Conservation (phyloP, 2,329 filamentous ascomycete genomes). For the Podosphaera aphanis region DNA sequence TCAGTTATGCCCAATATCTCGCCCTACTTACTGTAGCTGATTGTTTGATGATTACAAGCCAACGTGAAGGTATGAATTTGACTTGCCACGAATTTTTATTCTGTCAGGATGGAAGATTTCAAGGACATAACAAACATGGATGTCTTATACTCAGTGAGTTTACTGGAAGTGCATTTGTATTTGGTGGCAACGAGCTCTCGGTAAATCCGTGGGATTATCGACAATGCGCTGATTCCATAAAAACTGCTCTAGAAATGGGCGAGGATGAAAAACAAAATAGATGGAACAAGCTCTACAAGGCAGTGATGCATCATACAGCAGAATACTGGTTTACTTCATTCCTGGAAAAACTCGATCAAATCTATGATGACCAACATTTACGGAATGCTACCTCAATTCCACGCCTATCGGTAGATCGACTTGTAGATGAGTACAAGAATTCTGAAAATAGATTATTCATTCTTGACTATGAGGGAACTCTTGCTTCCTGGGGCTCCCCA, state of each 20-base stretch:
- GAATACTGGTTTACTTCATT: constrained; percentile 69
- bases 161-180: constrained; percentile 72
- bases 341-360: constrained; percentile 42
- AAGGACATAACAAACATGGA: constrained; percentile 53
- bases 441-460: constrained; percentile 58
- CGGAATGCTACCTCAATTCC: constrained; percentile 74
- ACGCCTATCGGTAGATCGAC: constrained; percentile 44
- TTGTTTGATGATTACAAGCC: constrained; percentile 77
- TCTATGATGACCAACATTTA: constrained; percentile 63
- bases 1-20: constrained; percentile 81
- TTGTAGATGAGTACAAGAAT: constrained; percentile 41
- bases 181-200: constrained; percentile 55
- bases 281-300: constrained; percentile 50
- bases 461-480: constrained; percentile 79
- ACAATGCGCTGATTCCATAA: constrained; percentile 68
- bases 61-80: constrained; percentile 92
- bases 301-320: constrained; percentile 63
- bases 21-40: constrained; percentile 76
- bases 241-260: constrained; percentile 58
- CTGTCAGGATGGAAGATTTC: constrained; percentile 62
- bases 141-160: constrained; percentile 88
- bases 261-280: constrained; percentile 48
- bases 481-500: constrained; percentile 69
- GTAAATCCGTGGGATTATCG: constrained; percentile 94
- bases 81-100: constrained; percentile 86